Conservation (phyloP, 129 eudicot species). For the Calendula officinalis region DNA sequence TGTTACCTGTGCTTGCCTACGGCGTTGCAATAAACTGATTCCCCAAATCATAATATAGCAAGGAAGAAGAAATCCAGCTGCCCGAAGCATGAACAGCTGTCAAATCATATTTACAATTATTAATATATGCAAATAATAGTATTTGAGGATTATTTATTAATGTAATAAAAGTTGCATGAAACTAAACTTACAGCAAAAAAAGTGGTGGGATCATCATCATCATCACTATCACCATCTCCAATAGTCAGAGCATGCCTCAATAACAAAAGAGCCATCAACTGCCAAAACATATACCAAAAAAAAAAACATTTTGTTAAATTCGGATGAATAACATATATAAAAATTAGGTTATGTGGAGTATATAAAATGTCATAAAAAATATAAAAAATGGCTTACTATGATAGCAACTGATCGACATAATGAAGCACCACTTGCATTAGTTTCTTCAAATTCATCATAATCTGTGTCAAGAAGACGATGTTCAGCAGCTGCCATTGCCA, state of each 20-base stretch:
- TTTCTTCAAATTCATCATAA: constrained; percentile 74
- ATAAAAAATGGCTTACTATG: constrained; percentile 44
- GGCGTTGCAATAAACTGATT: constrained; percentile 65
- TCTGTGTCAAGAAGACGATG: constrained; percentile 67
- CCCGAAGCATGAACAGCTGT: constrained; percentile 79
- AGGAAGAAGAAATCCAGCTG: constrained; percentile 86
- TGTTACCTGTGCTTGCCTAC: constrained; percentile 82
- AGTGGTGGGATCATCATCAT: constrained; percentile 56
- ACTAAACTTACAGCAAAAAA: constrained; percentile 61
- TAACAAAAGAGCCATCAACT: constrained; percentile 77
- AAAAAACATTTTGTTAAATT: too few relatives aligned
- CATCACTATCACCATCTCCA: constrained; percentile 60
- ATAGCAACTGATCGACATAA: constrained; percentile 86
- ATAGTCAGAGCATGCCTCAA: constrained; percentile 70
- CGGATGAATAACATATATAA: too few relatives aligned
- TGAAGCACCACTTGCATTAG: constrained; percentile 66
- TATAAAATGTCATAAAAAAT: neutral
- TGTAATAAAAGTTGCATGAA: neutral
- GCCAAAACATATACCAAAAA: constrained; percentile 13
- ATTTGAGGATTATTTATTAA: constrained; percentile 1
- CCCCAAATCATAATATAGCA: constrained; percentile 91
- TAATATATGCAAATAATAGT: constrained; percentile 8
- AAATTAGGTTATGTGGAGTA: neutral
- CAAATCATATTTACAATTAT: constrained; percentile 11
- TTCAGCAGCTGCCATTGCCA: constrained; percentile 82